Evolutionary conservation across 2,329 filamentous ascomycete genomes (phyloP), one percentile per base, ranked within the genome.

Genomic region (Trichoderma simmonsii): DNA sequence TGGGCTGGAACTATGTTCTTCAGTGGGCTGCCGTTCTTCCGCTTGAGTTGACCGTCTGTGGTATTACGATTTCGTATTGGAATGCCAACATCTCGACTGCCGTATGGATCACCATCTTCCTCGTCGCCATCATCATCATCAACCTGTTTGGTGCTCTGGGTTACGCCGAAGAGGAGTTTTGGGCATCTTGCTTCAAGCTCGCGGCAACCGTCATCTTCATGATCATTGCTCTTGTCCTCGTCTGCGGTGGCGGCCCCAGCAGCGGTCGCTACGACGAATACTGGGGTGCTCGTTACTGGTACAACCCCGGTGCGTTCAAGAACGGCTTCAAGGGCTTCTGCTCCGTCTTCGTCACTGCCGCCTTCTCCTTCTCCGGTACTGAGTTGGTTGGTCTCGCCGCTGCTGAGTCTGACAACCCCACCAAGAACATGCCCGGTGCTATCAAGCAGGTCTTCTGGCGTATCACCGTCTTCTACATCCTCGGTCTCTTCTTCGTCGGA

Each of bases 251-350:
- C 67, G 87, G 87, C 4, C 86, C 87, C 24, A 81, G 80, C 56
- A 83, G 75, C 30, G 80, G 81, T 62, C 77, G 75, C 11, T 84
- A 83, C 74, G 76, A 78, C 74, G 72, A 81, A 24, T 85, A 83
- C 79, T 80, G 77, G 77, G 83, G 85, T 30, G 79, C 81, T 48
- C 78, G 80, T 51, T 80, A 78, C 72, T 83, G 85, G 85, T 78
- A 83, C 76, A 76, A 82, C 15, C 79, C 82, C 1, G 82, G 82
- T 56, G 82, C 83, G 3, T 92, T 92, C 80, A 83, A 91, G 80
- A 87, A 91, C 77, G 90, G 90, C 70, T 92, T 92, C 84, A 89
- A 90, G 74, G 90, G 90, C 9, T 86, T 92, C 75, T 92, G 90
- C 82, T 86, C 84, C 73, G 87, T 90, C 71, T 91, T 92, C 77